Base-by-base conservation (phyloP, 2,329 filamentous ascomycete genomes). In the Stagonosporopsis tanaceti region DNA sequence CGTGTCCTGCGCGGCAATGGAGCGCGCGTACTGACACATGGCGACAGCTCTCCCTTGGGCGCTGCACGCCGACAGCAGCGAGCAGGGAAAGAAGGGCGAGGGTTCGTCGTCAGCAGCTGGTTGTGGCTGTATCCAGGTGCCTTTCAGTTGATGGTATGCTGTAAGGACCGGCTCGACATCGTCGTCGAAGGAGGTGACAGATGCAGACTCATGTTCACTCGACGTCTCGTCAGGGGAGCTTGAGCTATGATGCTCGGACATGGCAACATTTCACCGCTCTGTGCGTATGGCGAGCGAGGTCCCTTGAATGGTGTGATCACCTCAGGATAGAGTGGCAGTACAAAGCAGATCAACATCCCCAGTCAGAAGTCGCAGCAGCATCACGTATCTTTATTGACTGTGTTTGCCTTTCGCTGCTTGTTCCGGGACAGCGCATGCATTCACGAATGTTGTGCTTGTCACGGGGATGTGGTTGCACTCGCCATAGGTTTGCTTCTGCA, bases 11-110 rank as follows among this genome's bases (percentile, higher is more conserved):
- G 67, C 68, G 6, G 71, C 70, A 20, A 74, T 62, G 27, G 69
- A 64, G n/a, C 56, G 59, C 34, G 70, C 65, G 47, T 62, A 67
- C 45, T 67, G 68, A 53, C 66, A 72, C 73, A 76, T 76, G 47
- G 32, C 32, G 44, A 48, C 25, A 20, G 54, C 48, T 61, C 73
- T 57, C 9, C 56, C 65, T 38, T 61, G 60, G 12, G 64, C 53
- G 56, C 64, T 71, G 60, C 74, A 76, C 40, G 61, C 72, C 12
- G 67, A 65, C 25, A 70, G 47, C 40, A 71, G 66, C 58, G 71
- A 66, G 38, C 69, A 53, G 2, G 65, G 64, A 50, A 69, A 68
- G 47, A 67, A 39, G 9, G 51, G 22, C 42, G 48, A 32, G 25
- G 24, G 24, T 32, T 40, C n/a, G 48, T 34, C 30, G 20, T 27